These are phyloP conservation scores for Cryptococcus sp. DNA, from an alignment of 1,284 basidiomycete species.

Conservation along the genomic window DNA sequence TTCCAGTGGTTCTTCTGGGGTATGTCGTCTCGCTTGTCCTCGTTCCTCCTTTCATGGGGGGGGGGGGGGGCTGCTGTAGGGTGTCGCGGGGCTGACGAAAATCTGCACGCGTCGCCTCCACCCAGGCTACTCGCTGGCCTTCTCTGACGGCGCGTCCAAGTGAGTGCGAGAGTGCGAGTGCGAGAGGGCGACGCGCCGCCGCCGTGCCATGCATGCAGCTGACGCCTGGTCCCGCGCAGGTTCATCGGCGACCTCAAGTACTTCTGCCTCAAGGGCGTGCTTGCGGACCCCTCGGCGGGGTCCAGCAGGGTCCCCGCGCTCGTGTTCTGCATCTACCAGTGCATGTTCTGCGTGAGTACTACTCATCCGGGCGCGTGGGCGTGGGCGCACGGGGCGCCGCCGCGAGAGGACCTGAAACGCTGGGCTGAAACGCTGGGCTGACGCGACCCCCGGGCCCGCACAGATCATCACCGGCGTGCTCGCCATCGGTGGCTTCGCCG, in stretches of 20 bases:
- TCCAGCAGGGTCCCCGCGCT: conserved; percentile 71
- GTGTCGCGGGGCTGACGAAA: no score
- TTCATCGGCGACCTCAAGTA: conserved; percentile 60
- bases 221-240: conserved; percentile 12
- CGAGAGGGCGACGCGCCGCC: no score
- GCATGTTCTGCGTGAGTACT: conserved; percentile 47
- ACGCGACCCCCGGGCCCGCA: no score
- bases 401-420: background rate
- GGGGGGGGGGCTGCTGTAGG: no score
- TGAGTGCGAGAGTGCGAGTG: conserved; percentile 13
- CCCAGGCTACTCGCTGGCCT: conserved; percentile 51
- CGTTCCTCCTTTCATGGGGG: background rate
- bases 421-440: conserved; percentile 1
- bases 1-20: conserved; percentile 53
- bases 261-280: conserved; percentile 79
- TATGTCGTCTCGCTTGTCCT: background rate
- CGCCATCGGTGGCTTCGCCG: conserved; percentile 86
- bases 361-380: no score
- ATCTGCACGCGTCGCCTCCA: no score
- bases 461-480: conserved; percentile 59
- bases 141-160: conserved; percentile 47
- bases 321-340: conserved; percentile 72
- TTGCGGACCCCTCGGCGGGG: conserved; percentile 68
- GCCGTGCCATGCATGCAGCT: no score
- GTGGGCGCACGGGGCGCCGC: no score